Conservation (phyloP, 1,284 basidiomycete species). For the Naganishia cerealis region DNA sequence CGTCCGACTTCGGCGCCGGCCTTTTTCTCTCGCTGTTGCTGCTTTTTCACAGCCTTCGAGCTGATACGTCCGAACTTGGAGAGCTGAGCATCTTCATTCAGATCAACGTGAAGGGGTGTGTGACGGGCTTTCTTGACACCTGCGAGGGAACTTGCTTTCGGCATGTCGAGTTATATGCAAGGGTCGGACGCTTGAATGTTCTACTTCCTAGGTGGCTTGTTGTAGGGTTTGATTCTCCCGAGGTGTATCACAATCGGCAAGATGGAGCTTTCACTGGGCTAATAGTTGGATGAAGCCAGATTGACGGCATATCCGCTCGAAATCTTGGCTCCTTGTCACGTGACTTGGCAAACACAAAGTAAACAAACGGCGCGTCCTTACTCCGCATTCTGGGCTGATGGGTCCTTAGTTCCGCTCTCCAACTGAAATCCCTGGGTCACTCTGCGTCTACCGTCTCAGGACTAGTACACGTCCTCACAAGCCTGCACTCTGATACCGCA, state of each 20-base stretch:
- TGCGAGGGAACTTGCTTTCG: conserved; percentile 41
- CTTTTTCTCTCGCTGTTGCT: conserved; percentile 60
- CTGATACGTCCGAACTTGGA: conserved; percentile 76
- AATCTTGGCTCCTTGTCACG: conserved; percentile 20
- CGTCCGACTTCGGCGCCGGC: conserved; percentile 61
- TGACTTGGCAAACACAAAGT: conserved; percentile 15
- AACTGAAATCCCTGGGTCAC: background rate
- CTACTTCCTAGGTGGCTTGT: background rate
- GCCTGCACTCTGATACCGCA: background rate
- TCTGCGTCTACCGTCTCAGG: background rate
- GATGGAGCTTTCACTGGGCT: background rate
- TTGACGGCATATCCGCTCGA: background rate
- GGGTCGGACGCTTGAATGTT: background rate
- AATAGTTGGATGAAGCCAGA: background rate
- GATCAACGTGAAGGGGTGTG: conserved; percentile 78
- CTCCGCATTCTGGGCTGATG: background rate
- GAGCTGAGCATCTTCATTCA: conserved; percentile 71
- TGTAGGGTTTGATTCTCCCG: background rate
- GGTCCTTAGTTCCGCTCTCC: background rate
- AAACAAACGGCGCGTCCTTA: conserved; percentile 6
- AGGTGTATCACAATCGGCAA: background rate
- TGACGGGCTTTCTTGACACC: conserved; percentile 57
- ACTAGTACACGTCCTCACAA: no score
- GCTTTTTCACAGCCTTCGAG: conserved; percentile 65
- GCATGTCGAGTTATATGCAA: conserved; percentile 41